Conservation (phyloP, 768 basidiomycete genomes). For the Hortiboletus campestris region DNA sequence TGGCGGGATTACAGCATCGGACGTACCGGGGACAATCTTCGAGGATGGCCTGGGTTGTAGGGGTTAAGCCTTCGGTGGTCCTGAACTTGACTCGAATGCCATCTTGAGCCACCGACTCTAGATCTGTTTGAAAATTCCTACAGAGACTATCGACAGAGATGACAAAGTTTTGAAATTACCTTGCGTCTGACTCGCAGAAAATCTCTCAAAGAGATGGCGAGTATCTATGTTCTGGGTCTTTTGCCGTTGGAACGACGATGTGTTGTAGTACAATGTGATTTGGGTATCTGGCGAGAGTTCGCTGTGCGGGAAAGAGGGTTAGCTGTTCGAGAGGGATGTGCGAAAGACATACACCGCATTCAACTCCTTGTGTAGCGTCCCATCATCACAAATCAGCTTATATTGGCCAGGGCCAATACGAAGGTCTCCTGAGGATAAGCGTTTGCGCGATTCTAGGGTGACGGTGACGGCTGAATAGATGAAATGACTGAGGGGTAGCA, state of each 20-base stretch:
- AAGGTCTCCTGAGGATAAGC: background rate
- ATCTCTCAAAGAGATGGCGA: background rate
- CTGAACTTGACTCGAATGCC: background rate
- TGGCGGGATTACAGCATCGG: no score
- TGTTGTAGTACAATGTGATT: background rate
- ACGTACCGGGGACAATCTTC: background rate
- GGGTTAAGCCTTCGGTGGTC: background rate
- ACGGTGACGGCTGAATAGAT: background rate
- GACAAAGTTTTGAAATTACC: background rate
- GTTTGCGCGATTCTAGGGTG: background rate
- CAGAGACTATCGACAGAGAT: background rate
- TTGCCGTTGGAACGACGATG: background rate
- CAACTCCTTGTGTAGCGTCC: background rate
- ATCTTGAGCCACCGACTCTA: background rate
- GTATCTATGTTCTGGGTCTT: background rate
- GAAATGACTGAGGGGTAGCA: background rate
- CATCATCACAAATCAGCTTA: background rate
- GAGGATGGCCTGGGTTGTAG: background rate
- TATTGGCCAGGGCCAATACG: background rate
- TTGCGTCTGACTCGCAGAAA: background rate
- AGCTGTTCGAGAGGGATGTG: background rate
- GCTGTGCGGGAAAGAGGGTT: background rate
- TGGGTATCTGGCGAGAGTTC: background rate
- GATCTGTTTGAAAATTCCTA: background rate
- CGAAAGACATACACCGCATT: background rate